A percentile compares a stretch with the other conserved stretches of the same genome.
Conservation (phyloP, 352 stramenopile genomes). For the Globisporangium camurandrum region DNA sequence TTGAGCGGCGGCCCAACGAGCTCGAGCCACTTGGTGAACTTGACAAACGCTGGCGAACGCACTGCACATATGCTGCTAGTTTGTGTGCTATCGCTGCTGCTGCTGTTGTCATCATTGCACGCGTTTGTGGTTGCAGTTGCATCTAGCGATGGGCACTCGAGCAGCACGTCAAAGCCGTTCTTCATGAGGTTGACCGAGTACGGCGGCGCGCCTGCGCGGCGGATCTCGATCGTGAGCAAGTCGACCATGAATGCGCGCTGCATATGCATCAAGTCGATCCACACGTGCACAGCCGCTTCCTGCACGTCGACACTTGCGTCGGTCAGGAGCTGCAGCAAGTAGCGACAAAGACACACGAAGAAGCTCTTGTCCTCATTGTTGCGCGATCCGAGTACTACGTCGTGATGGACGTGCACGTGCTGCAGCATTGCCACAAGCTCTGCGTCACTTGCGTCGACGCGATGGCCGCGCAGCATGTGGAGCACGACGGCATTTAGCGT, state of each 20-base stretch:
- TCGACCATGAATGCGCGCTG: slow-evolving; percentile 42
- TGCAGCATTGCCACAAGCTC: slow-evolving; percentile 47
- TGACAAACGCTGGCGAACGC: slow-evolving; percentile 22
- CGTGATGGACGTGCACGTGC: slow-evolving; percentile 47
- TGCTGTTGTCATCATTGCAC: slow-evolving; percentile 1
- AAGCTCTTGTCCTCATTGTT: slow-evolving; percentile 56
- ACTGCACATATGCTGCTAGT: slow-evolving; percentile 2
- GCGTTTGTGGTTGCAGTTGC: no score
- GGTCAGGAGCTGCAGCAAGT: slow-evolving; percentile 45
- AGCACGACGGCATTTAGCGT: slow-evolving; percentile 54
- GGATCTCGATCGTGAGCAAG: slow-evolving; percentile 59
- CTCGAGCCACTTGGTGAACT: slow-evolving; percentile 59
- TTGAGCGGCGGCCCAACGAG: slow-evolving; percentile 59
- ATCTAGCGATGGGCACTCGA: slow-evolving; percentile 22
- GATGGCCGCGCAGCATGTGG: slow-evolving; percentile 49
- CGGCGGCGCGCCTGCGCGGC: slow-evolving; percentile 27
- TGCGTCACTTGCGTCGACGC: slow-evolving; percentile 35
- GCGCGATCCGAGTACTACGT: slow-evolving; percentile 43
- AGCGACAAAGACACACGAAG: slow-evolving; percentile 53
- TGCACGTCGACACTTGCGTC: slow-evolving; percentile 30
- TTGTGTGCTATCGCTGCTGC: background rate
- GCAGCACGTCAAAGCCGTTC: slow-evolving; percentile 59
- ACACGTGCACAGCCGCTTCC: slow-evolving; percentile 43
- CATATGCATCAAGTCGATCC: slow-evolving; percentile 65
- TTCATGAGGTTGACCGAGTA: slow-evolving; percentile 80